Conservation (phyloP, 2,329 filamentous ascomycete species). For the Penicillium sp. region DNA sequence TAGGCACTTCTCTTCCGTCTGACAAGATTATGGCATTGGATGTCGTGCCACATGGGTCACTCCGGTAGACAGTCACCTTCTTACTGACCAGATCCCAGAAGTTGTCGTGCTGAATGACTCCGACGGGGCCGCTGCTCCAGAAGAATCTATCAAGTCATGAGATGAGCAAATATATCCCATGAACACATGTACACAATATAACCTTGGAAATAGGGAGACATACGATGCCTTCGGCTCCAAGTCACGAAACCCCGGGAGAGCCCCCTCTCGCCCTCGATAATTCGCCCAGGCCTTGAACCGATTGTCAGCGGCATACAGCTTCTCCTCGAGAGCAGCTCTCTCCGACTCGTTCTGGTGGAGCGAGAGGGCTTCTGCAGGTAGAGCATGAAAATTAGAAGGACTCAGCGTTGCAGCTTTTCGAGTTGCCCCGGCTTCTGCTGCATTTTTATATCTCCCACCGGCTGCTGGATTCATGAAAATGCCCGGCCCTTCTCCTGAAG, state of each 20-base stretch:
- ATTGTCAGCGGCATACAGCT: constrained; percentile 6
- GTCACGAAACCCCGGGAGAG: constrained; percentile 7
- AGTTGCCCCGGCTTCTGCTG: constrained; percentile 7
- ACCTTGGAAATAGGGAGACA: too few relatives aligned
- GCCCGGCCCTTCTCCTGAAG: constrained; percentile 5
- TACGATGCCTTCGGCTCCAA: constrained; percentile 9
- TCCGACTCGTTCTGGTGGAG: constrained; percentile 2
- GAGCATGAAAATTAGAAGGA: constrained; percentile 6
- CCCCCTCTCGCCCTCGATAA: constrained; percentile 3
- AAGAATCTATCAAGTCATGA: constrained; percentile 10
- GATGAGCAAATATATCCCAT: too few relatives aligned
- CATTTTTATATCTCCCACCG: constrained; percentile 5
- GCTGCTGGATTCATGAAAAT: constrained; percentile 10
- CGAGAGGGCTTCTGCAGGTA: not conserved
- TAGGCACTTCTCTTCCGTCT: not conserved
- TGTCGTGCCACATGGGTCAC: constrained; percentile 7
- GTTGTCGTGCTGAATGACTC: constrained; percentile 5
- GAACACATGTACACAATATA: too few relatives aligned
- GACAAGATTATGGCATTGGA: constrained; percentile 1
- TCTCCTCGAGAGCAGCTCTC: constrained; percentile 6
- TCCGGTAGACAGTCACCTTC: constrained; percentile 4
- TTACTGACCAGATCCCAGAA: constrained; percentile 9
- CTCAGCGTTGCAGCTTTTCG: constrained; percentile 1
- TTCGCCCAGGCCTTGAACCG: constrained; percentile 7
- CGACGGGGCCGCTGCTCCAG: constrained; percentile 7